phyloP scores from a whole-genome alignment of 345 rosid species.

The Cardamine chenopodiifolia region DNA sequence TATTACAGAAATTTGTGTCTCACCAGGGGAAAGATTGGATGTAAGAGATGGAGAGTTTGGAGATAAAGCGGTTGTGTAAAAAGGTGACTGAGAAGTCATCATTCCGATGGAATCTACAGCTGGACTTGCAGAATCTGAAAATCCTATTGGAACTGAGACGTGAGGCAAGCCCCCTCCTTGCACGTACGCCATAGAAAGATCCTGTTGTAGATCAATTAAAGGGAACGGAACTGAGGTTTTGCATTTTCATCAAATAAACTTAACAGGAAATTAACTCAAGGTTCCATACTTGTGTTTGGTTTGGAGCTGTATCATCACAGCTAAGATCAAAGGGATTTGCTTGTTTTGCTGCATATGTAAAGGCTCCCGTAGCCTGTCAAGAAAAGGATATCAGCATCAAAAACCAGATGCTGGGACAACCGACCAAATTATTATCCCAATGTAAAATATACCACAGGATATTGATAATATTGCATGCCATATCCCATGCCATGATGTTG shows the following conservation, averaged over 20 bases:
- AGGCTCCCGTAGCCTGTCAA: slow-evolving; percentile 52
- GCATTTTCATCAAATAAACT: neutral
- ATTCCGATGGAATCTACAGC: slow-evolving; percentile 42
- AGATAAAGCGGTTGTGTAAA: slow-evolving; percentile 33
- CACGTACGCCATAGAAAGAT: slow-evolving; percentile 50
- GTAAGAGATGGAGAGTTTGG: slow-evolving; percentile 45
- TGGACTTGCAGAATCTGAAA: slow-evolving; percentile 34
- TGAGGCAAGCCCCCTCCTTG: slow-evolving; percentile 48
- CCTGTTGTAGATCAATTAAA: slow-evolving; percentile 41
- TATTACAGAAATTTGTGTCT: slow-evolving; percentile 12
- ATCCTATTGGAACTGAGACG: slow-evolving; percentile 42
- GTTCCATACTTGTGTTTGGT: slow-evolving; percentile 50
- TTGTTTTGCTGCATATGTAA: slow-evolving; percentile 45
- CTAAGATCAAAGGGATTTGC: slow-evolving; percentile 70
- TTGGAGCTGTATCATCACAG: slow-evolving; percentile 44
- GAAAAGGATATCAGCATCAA: slow-evolving; percentile 1
- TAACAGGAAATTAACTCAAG: neutral
- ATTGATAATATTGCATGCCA: slow-evolving; percentile 57
- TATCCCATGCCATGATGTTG: slow-evolving; percentile 54
- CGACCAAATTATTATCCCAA: slow-evolving; percentile 1
- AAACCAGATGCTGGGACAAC: neutral
- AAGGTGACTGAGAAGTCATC: slow-evolving; percentile 52
- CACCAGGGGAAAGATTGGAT: slow-evolving; percentile 47
- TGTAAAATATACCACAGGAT: slow-evolving; percentile 50
- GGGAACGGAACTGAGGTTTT: neutral